Conservation (phyloP, 345 rosid species). For the Eutrema yunnanense region DNA sequence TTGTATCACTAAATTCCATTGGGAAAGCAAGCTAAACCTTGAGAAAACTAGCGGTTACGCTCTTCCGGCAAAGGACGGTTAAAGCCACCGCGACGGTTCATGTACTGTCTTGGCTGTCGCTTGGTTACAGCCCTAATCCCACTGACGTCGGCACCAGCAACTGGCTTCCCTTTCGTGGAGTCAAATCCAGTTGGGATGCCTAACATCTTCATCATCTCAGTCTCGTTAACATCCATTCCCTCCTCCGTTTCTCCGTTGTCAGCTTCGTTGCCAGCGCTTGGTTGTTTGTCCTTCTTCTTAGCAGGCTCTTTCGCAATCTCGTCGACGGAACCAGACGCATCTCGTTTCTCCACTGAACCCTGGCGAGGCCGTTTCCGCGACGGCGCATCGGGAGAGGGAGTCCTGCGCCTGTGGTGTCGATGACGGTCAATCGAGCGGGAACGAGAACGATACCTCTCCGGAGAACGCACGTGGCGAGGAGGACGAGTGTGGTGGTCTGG, state of each 20-base stretch:
- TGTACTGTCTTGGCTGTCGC: constrained; percentile 89
- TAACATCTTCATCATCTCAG: constrained; percentile 88
- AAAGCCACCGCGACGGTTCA: constrained; percentile 93
- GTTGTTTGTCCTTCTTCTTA: constrained; percentile 32
- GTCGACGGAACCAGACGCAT: constrained; percentile 51
- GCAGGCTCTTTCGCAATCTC: constrained; percentile 51
- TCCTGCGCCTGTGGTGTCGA: constrained; percentile 49
- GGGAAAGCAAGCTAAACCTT: constrained; percentile 32
- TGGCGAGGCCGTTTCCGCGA: constrained; percentile 36
- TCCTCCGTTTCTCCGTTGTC: constrained; percentile 28
- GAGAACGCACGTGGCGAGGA: constrained; percentile 48
- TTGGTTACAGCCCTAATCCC: constrained; percentile 76
- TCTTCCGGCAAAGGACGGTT: constrained; percentile 86
- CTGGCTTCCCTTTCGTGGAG: constrained; percentile 92
- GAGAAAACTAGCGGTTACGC: constrained; percentile 50
- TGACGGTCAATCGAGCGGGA: constrained; percentile 50
- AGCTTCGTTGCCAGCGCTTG: neutral
- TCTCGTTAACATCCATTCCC: constrained; percentile 42
- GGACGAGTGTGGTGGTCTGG: constrained; percentile 60
- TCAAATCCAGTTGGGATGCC: constrained; percentile 92
- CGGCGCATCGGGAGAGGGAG: constrained; percentile 56
- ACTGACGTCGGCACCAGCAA: constrained; percentile 71
- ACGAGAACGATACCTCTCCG: constrained; percentile 43
- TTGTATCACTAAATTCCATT: neutral
- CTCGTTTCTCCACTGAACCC: constrained; percentile 37